Base-by-base conservation (phyloP, 176 grass and related monocot genomes). In the Oryza coarctata region DNA sequence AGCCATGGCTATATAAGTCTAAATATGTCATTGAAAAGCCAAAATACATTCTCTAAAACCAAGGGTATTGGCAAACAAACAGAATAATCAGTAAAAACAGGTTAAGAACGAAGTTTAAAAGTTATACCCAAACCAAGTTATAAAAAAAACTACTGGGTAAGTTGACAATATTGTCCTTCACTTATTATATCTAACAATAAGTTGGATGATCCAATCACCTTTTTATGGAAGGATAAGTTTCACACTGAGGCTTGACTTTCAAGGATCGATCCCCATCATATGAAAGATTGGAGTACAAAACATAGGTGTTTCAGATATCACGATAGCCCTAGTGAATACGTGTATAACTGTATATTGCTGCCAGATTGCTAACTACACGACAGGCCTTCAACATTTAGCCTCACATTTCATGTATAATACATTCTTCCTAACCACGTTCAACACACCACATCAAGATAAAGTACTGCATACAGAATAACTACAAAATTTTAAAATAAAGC, bases 1-100 rank as follows among this genome's bases (percentile, higher is more conserved):
- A 81, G 90, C 90, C 95, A 98, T 98, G 29, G 82, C 95, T 94
- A 36, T 9, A 78, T 35, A 68, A 84, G 35, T 82, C 31, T 74
- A 47, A 86, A 8, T 63, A 88, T 9, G 15, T 70, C 65, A 41
- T 70, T 50, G 1, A 67, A 26, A 83, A 70, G 18, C 63, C 22
- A 10, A 34, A n/a, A 65, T 8, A 33, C 18, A 35, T 26, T 73
- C 4, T 50, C 14, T 74, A 45, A 36, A 75, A 83, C 57, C 67
- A 30, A 78, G 64, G 72, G 63, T 33, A 27, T 29, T 26, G 38
- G 38, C 6, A 81, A 68, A n/a, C 20, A 87, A 75, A 49, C 29
- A 76, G 23, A 47, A 67, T 39, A 49, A 11, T 61, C 3, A 38
- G 61, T 40, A 61, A 62, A 47, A 11, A 44, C 10, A 47, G 20